phyloP scores from a whole-genome alignment of 208 protist genomes.

The Crithidia bombi region DNA sequence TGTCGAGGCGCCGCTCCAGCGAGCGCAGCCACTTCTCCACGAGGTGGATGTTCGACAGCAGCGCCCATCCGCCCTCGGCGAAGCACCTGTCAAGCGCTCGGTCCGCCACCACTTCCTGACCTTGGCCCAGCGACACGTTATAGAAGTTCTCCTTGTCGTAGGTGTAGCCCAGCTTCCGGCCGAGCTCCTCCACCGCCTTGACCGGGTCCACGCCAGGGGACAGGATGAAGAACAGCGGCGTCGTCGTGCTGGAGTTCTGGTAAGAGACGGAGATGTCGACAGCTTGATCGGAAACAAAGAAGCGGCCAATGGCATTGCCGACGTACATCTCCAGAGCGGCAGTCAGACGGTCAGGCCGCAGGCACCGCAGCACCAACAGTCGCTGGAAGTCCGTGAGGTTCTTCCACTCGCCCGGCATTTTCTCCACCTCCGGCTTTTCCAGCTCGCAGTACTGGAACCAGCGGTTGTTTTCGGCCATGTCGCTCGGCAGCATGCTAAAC shows the following conservation, averaged over 20 bases:
- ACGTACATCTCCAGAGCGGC: conserved; percentile 95
- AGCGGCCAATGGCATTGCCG: conserved; percentile 89
- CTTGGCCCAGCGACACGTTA: conserved; percentile 98
- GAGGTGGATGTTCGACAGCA: conserved; percentile 99
- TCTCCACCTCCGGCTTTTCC: conserved; percentile 92
- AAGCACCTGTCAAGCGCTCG: conserved; percentile 94
- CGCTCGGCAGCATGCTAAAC: conserved; percentile 85
- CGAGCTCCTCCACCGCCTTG: conserved; percentile 94
- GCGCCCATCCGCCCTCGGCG: conserved; percentile 94
- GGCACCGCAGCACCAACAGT: conserved; percentile 95
- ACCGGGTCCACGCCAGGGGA: conserved; percentile 99
- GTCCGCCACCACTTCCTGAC: conserved; percentile 98
- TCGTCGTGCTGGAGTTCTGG: conserved; percentile 93
- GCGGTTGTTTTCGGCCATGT: conserved; percentile 93
- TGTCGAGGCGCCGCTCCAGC: conserved; percentile 97
- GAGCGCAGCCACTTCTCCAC: conserved; percentile 96
- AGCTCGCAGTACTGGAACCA: conserved; percentile 93
- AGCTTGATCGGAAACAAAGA: conserved; percentile 95
- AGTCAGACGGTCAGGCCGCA: conserved; percentile 97
- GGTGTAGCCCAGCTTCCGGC: conserved; percentile 94
- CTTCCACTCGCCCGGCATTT: conserved; percentile 94
- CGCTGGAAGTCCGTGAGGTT: conserved; percentile 96
- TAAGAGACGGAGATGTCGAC: conserved; percentile 95
- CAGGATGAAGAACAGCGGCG: conserved; percentile 99
- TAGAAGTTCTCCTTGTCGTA: conserved; percentile 95